Conservation (phyloP, 768 basidiomycete species). For the Psilocybe cubensis region DNA sequence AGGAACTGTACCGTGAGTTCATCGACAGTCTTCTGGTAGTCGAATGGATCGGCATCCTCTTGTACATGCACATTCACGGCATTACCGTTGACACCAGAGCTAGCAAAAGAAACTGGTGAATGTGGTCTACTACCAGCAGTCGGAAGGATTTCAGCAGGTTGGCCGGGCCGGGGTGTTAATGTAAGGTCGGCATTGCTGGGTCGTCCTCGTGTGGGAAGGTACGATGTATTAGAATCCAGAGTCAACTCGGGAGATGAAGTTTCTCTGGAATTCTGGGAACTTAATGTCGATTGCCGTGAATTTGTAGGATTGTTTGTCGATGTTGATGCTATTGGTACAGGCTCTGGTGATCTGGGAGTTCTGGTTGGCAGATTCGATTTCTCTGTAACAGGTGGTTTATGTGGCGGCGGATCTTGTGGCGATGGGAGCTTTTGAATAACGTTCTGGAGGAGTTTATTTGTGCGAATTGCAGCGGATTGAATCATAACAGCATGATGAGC, state of each 20-base stretch:
- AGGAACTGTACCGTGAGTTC: slow-evolving; percentile 92
- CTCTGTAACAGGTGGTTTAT: slow-evolving; percentile 18
- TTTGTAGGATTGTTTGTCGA: slow-evolving; percentile 47
- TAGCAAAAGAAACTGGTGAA: slow-evolving; percentile 59
- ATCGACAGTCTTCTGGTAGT: slow-evolving; percentile 92
- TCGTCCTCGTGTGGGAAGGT: slow-evolving; percentile 17
- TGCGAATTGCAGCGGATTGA: slow-evolving; percentile 81
- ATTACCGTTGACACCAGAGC: slow-evolving; percentile 37
- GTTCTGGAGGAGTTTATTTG: slow-evolving; percentile 82
- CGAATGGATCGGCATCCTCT: slow-evolving; percentile 76
- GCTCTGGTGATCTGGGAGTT: slow-evolving; percentile 54
- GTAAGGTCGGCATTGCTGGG: slow-evolving; percentile 40
- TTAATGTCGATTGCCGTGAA: slow-evolving; percentile 54
- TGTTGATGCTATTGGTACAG: slow-evolving; percentile 43
- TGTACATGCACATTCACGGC: slow-evolving; percentile 26
- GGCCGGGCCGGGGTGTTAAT: slow-evolving; percentile 36
- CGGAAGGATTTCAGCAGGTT: slow-evolving; percentile 35
- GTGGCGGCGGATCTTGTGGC: slow-evolving; percentile 54
- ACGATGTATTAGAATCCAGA: slow-evolving; percentile 27
- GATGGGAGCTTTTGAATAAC: slow-evolving; percentile 88
- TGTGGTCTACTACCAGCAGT: slow-evolving; percentile 57
- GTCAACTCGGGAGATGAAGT: slow-evolving; percentile 48
- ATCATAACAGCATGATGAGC: slow-evolving; percentile 92
- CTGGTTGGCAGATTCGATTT: slow-evolving; percentile 38
- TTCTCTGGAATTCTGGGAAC: slow-evolving; percentile 49